Conservation (phyloP, 2,329 filamentous ascomycete genomes). For the Aspergillus nomiae region DNA sequence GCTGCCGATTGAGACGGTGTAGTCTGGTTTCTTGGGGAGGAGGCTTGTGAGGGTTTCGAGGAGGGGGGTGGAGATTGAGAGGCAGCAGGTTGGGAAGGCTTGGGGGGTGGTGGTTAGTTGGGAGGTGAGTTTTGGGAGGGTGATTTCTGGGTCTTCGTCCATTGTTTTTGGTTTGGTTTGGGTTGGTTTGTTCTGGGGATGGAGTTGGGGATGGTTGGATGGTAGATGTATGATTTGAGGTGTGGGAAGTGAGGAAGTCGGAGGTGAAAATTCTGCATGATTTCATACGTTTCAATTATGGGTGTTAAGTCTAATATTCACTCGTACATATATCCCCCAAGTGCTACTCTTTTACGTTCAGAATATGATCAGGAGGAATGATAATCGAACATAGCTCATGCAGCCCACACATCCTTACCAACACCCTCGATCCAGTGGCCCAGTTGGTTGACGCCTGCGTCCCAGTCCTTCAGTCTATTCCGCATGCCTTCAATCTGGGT, state of each 20-base stretch:
- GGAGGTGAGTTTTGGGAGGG: background rate
- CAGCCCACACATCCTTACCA: slow-evolving; percentile 94
- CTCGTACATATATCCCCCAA: background rate
- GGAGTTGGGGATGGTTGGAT: background rate
- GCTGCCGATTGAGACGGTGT: slow-evolving; percentile 51
- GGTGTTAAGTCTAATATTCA: slow-evolving; percentile 4
- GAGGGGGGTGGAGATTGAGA: slow-evolving; percentile 30
- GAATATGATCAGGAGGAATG: slow-evolving; percentile 3
- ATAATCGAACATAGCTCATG: slow-evolving; percentile 45
- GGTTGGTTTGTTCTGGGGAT: background rate
- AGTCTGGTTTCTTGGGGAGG: slow-evolving; percentile 28
- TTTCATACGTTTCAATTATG: background rate
- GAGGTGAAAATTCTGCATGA: background rate
- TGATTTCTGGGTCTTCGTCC: background rate
- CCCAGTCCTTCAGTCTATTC: slow-evolving; percentile 86
- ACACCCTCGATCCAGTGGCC: slow-evolving; percentile 96
- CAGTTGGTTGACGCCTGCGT: slow-evolving; percentile 90
- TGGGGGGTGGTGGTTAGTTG: slow-evolving; percentile 21
- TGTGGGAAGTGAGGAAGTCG: background rate
- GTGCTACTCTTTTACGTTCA: slow-evolving; percentile 12
- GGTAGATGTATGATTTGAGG: background rate
- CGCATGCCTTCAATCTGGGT: slow-evolving; percentile 94
- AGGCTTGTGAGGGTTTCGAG: slow-evolving; percentile 19
- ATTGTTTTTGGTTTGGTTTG: background rate
- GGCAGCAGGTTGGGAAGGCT: slow-evolving; percentile 31